Conservation (phyloP, 805 yeast species). For the Brettanomyces anomalus region DNA sequence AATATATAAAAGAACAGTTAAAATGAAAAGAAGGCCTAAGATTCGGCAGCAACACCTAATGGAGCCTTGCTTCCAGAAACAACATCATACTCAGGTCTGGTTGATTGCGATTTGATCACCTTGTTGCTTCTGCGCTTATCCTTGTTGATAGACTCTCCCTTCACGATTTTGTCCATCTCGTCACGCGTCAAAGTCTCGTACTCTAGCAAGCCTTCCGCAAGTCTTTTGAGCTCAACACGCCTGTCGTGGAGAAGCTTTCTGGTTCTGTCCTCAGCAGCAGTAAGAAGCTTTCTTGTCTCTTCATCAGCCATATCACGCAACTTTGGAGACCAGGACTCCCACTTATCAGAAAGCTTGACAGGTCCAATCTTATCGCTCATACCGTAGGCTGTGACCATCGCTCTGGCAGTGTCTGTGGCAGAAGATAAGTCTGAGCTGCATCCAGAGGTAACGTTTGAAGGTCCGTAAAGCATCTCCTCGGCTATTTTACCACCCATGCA, state of each 20-base stretch:
- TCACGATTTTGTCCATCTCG: constrained; percentile 80
- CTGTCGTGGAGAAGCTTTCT: constrained; percentile 54
- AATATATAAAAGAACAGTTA: too few species aligned
- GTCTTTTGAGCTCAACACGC: constrained; percentile 64
- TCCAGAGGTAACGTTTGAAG: constrained; percentile 89
- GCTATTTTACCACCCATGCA: constrained; percentile 99
- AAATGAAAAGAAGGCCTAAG: too few species aligned
- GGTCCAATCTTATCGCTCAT: constrained; percentile 95
- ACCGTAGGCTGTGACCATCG: constrained; percentile 95
- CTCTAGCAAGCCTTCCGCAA: constrained; percentile 89
- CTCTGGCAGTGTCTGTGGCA: constrained; percentile 90
- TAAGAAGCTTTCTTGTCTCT: constrained; percentile 71
- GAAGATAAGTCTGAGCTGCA: constrained; percentile 85
- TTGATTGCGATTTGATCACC: constrained; percentile 42
- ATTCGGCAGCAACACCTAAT: constrained; percentile 16
- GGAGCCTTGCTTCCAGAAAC: constrained; percentile 25
- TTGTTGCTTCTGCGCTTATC: constrained; percentile 67
- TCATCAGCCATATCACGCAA: constrained; percentile 86
- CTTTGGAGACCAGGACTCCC: constrained; percentile 92
- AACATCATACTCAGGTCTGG: constrained; percentile 25
- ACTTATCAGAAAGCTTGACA: constrained; percentile 75
- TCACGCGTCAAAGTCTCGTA: constrained; percentile 90
- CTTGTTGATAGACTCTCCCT: constrained; percentile 68
- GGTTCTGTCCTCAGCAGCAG: constrained; percentile 74
- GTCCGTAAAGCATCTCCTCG: constrained; percentile 86